Evolutionary conservation across 768 basidiomycete genomes (phyloP), one percentile per base, ranked within the genome.

Genomic region (Boletus subparvulus): DNA sequence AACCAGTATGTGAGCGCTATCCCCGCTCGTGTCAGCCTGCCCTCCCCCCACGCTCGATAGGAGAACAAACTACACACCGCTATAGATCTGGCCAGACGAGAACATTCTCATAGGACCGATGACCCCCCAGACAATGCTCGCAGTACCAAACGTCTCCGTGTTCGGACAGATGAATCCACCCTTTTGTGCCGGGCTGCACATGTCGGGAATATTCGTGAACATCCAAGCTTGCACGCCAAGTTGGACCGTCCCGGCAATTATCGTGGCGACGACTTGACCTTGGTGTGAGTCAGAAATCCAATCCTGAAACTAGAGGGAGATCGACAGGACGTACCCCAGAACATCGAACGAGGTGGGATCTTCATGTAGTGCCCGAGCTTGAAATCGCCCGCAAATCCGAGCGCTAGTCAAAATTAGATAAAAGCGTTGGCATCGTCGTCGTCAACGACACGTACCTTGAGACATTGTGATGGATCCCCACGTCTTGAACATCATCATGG

Each of bases 401-500:
- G 79, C 1, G 85, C 87, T 56, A 47, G 13, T 21, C 14, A 6
- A 46, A 3, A 35, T 65, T 17, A 55, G 54, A 51, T 21, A 47
- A 32, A 6, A 19, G 9, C 10, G 32, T 4, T 8, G 10, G 0
- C 21, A 21, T 21, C 6, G 1, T 36, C 28, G 8, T 16, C 10
- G 10, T 14, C 36, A 33, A 41, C 21, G 21, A 21, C 21, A 21
- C 5, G 11, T 11, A 60, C 66, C 66, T 75, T 81, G 79, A 21
- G 74, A 60, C 82, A 86, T 82, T 1, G 84, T 81, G 43, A 86
- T 80, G 65, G 86, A 87, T 17, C 84, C 85, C 73, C 80, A 88
- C 5, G 80, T 85, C 74, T 86, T 87, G 76, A 85, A 88, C 80
- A 89, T 83, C 88, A 90, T 87, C 82, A 88, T 84, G 0, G 88